Conservation (phyloP, 2,329 filamentous ascomycete species). For the Aspergillus latus region DNA sequence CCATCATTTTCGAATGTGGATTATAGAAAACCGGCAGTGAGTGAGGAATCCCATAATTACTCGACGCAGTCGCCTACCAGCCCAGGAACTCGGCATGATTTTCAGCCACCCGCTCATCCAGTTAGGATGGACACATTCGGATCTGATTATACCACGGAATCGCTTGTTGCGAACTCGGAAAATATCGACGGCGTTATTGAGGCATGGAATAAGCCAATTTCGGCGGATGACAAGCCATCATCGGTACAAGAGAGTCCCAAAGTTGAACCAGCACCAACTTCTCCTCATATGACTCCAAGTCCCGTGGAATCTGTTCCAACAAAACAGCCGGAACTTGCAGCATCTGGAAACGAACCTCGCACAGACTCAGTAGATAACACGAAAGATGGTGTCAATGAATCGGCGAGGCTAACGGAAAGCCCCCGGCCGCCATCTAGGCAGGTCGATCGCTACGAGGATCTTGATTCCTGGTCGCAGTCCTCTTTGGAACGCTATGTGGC, state of each 20-base stretch:
- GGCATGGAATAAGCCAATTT: conserved; percentile 42
- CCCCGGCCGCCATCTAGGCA: conserved; percentile 19
- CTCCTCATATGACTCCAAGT: conserved; percentile 9
- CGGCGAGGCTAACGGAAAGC: conserved; percentile 7
- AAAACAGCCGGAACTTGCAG: conserved; percentile 1
- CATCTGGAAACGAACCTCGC: background rate
- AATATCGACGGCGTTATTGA: conserved; percentile 48
- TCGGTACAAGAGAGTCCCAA: conserved; percentile 7
- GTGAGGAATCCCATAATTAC: conserved; percentile 1
- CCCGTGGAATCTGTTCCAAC: background rate
- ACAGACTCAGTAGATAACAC: conserved; percentile 2
- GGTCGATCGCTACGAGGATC: conserved; percentile 51
- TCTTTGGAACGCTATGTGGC: conserved; percentile 56
- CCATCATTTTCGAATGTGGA: conserved; percentile 5
- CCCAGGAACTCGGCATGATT: conserved; percentile 19
- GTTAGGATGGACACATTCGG: conserved; percentile 31
- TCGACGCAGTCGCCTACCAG: conserved; percentile 25
- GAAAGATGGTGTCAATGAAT: conserved; percentile 3
- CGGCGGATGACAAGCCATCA: conserved; percentile 21
- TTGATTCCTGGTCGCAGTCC: conserved; percentile 59
- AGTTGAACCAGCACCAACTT: conserved; percentile 2
- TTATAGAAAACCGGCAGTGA: background rate
- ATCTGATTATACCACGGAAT: conserved; percentile 29
- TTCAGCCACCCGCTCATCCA: conserved; percentile 18
- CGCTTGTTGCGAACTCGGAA: conserved; percentile 31